Conservation (phyloP, 2,329 filamentous ascomycete species). For the Nannizziopsis barbatae region DNA sequence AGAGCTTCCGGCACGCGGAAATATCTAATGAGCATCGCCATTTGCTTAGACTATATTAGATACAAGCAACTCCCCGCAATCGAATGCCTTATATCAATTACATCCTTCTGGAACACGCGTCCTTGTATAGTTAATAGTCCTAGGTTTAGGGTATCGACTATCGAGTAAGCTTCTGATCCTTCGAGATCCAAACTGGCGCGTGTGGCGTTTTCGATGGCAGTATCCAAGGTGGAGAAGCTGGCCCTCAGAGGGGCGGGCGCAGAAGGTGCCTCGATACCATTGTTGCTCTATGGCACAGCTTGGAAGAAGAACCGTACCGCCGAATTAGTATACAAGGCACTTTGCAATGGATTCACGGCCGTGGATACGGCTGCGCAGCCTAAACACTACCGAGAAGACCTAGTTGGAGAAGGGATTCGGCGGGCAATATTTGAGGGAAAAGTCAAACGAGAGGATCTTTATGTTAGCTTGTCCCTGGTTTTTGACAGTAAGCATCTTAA, state of each 20-base stretch:
- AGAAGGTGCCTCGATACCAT: constrained; percentile 26
- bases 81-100: no score
- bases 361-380: constrained; percentile 72
- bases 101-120: no score
- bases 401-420: constrained; percentile 57
- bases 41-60: no score
- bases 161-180: no score
- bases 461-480: constrained; percentile 34
- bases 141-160: no score
- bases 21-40: no score
- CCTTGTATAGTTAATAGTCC: no score
- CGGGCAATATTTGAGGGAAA: constrained; percentile 49
- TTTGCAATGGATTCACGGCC: constrained; percentile 58
- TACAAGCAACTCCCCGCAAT: no score
- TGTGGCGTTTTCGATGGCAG: background rate
- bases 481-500: background rate
- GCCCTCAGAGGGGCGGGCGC: constrained; percentile 1
- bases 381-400: constrained; percentile 62
- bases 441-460: constrained; percentile 51
- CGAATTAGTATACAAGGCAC: constrained; percentile 55
- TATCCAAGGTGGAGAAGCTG: constrained; percentile 4
- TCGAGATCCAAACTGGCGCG: background rate
- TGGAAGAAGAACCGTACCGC: constrained; percentile 66
- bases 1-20: no score
- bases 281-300: constrained; percentile 67